phyloP scores from a whole-genome alignment of 495 filamentous ascomycete genomes.

The Neurospora pannonica region DNA sequence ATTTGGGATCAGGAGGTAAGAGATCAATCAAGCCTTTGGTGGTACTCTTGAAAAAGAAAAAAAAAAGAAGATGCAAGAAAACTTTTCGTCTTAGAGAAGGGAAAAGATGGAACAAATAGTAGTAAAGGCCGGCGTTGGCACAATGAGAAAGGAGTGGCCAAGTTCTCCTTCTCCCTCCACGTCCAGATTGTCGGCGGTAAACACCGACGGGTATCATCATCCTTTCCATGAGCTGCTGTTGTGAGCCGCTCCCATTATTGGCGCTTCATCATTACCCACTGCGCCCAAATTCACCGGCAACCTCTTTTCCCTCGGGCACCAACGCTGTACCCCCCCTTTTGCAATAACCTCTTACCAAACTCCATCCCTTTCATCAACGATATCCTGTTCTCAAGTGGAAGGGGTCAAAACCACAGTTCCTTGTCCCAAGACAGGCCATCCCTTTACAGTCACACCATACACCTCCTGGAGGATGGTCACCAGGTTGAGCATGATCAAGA shows the following conservation, averaged over 20 bases:
- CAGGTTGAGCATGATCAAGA: slow-evolving; percentile 10
- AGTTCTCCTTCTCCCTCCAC: not conserved
- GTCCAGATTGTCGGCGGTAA: not conserved
- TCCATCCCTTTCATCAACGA: not conserved
- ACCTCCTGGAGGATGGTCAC: slow-evolving; percentile 11
- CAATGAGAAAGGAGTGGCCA: not conserved
- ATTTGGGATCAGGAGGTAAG: not conserved
- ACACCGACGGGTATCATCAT: not conserved
- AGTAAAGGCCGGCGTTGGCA: not conserved
- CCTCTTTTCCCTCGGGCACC: slow-evolving; percentile 45
- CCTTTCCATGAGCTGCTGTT: not conserved
- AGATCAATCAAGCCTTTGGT: slow-evolving; percentile 14
- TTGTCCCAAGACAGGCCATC: slow-evolving; percentile 15
- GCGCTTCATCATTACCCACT: not conserved
- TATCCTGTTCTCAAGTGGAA: slow-evolving; percentile 6
- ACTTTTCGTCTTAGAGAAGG: not conserved
- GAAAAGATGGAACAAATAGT: not conserved
- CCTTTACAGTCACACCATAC: slow-evolving; percentile 7
- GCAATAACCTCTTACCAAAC: not conserved
- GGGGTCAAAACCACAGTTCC: slow-evolving; percentile 9
- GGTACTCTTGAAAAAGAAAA: not conserved
- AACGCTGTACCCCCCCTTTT: slow-evolving; percentile 31
- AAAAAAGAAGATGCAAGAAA: slow-evolving; percentile 1
- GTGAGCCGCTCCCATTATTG: not conserved
- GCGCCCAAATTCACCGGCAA: not conserved